A percentile compares a stretch with the other conserved stretches of the same genome.
phyloP scores from a whole-genome alignment of 2,329 filamentous ascomycete genomes.

The Herpotrichia juniperi region DNA sequence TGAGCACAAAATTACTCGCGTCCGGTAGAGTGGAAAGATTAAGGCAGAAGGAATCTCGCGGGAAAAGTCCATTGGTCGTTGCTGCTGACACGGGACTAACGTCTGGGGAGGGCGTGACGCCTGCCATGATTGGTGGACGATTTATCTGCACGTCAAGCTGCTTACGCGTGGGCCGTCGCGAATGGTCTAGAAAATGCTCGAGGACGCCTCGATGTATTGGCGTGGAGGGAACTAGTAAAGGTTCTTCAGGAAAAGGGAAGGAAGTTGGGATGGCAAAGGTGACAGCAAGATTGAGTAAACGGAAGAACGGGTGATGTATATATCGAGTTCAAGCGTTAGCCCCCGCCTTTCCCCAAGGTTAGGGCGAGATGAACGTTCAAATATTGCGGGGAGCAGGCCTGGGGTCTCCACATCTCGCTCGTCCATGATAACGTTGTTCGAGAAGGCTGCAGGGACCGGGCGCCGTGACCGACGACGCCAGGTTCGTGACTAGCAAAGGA shows the following conservation, averaged over 20 bases:
- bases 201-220: constrained; percentile 13
- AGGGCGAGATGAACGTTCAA: constrained; percentile 37
- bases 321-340: constrained; percentile 14
- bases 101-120: constrained; percentile 48
- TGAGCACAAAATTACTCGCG: constrained; percentile 44
- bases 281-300: constrained; percentile 1
- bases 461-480: constrained; percentile 23
- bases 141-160: constrained; percentile 32
- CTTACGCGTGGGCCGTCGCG: constrained; percentile 19
- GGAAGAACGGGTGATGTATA: constrained; percentile 15
- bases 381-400: constrained; percentile 37
- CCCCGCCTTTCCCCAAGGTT: constrained; percentile 21
- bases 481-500: constrained; percentile 25
- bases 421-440: constrained; percentile 34
- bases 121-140: constrained; percentile 48
- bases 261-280: constrained; percentile 2
- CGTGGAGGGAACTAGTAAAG: constrained; percentile 4
- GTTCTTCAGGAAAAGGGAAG: constrained; percentile 6
- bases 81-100: constrained; percentile 51
- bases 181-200: constrained; percentile 19
- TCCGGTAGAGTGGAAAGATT: constrained; percentile 47
- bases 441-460: constrained; percentile 31
- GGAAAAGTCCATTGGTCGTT: constrained; percentile 46
- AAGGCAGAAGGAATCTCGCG: constrained; percentile 48
- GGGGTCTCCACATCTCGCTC: constrained; percentile 40